Evolutionary conservation across 768 basidiomycete genomes (phyloP), one percentile per base, ranked within the genome.

Genomic region (Pulveroboletus sp.): DNA sequence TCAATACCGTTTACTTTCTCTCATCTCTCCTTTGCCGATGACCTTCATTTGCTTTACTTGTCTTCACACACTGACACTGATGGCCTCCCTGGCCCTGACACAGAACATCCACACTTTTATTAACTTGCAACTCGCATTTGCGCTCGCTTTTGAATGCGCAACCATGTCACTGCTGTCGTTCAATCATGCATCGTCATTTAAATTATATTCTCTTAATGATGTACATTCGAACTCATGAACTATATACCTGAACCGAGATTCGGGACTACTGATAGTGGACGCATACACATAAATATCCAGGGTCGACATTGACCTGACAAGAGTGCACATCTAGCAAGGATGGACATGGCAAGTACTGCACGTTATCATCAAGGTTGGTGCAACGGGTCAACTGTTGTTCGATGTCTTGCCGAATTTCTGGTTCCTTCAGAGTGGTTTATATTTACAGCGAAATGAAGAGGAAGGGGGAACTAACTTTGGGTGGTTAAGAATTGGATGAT

Each of bases 111-210:
- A 49, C 49, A 57, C 49, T 31, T n/a, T 40, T 43, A 56, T 50
- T 50, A 54, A 49, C 56, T 43, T 48, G 38, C 47, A 18, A 11
- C 46, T 55, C 14, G 50, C 60, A 60, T 49, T 43, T 17, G 44
- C 58, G 61, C 49, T 43, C 26, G 44, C 59, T 51, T 36, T 57
- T 54, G 48, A 56, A 50, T 43, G 62, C 63, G 60, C 46, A 32
- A 47, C 37, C 51, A 62, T 54, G 44, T 54, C 60, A 57, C 38
- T 54, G 54, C 62, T 53, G 54, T 46, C 50, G 55, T 43, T 26
- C 59, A 49, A 49, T 50, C 59, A 64, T 61, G 65, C 64, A 64
- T 63, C 50, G 52, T 57, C 57, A 61, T 55, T 47, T 66, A 66
- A 54, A 54, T 50, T 62, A 63, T 56, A 42, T 54, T 55, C 53